A percentile compares a stretch with the other conserved stretches of the same genome.
Evolutionary conservation across 352 stramenopile species (phyloP).

Genomic region (Pythium coloratum): DNA sequence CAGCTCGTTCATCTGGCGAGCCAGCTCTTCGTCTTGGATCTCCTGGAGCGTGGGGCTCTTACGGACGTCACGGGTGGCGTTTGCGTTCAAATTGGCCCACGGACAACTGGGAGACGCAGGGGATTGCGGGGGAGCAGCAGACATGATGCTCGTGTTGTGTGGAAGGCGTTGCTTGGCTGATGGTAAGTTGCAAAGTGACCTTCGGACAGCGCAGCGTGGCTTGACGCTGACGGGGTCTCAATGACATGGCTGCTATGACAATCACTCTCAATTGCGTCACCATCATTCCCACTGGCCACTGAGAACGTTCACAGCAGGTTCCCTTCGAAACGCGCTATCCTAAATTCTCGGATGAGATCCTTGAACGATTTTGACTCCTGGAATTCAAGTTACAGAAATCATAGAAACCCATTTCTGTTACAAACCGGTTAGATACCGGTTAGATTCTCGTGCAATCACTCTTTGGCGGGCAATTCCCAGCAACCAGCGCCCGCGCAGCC

Average conservation of each 20-base stretch:
- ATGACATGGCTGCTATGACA: background rate
- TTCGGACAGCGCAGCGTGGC: no score
- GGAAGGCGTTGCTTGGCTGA: background rate
- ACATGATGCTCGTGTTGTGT: constrained; percentile 9
- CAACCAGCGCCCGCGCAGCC: background rate
- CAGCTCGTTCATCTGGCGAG: constrained; percentile 38
- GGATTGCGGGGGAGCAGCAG: constrained; percentile 11
- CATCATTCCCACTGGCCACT: constrained; percentile 20
- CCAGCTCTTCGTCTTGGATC: constrained; percentile 69
- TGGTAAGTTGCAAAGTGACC: constrained; percentile 18
- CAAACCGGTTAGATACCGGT: constrained; percentile 11
- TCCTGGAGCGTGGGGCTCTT: constrained; percentile 45
- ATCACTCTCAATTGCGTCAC: constrained; percentile 1
- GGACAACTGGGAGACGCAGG: background rate
- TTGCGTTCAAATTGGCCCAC: background rate
- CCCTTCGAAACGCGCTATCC: background rate
- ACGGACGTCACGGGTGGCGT: background rate
- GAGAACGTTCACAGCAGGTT: constrained; percentile 22
- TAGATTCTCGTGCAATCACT: background rate
- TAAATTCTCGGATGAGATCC: constrained; percentile 8
- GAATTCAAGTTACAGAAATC: background rate
- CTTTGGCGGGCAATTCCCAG: background rate
- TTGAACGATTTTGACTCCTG: background rate
- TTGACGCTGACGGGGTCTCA: background rate
- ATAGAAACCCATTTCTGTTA: background rate